Conservation (phyloP, 2,329 filamentous ascomycete species). For the Blastomyces emzantsi region DNA sequence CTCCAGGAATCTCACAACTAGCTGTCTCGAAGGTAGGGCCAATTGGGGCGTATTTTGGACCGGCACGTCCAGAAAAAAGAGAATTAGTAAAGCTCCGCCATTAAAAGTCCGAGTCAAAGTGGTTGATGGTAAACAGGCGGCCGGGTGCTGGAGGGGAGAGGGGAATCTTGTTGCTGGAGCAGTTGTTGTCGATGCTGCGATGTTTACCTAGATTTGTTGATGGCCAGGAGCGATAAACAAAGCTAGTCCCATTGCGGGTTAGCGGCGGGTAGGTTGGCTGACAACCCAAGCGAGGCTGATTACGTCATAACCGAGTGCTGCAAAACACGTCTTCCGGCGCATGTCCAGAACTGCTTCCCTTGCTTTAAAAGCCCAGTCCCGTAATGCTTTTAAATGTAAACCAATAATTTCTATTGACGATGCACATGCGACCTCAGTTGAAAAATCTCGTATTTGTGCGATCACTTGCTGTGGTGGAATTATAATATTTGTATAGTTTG, state of each 20-base stretch:
- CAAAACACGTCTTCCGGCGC: slow-evolving; percentile 11
- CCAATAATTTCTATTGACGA: background rate
- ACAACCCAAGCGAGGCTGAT: slow-evolving; percentile 13
- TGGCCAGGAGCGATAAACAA: slow-evolving; percentile 16
- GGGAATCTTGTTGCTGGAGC: background rate
- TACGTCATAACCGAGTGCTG: slow-evolving; percentile 11
- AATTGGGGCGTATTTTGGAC: slow-evolving; percentile 5
- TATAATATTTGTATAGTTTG: slow-evolving; percentile 1
- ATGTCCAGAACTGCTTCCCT: background rate
- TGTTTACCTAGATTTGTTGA: slow-evolving; percentile 9
- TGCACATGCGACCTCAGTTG: background rate
- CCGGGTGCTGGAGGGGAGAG: background rate
- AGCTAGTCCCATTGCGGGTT: slow-evolving; percentile 16
- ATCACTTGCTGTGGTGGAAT: background rate
- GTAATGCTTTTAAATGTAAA: background rate
- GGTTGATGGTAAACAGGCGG: background rate
- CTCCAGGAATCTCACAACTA: background rate
- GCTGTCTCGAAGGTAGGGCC: slow-evolving; percentile 14
- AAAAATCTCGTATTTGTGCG: background rate
- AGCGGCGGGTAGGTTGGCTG: slow-evolving; percentile 13
- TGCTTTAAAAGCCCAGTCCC: background rate
- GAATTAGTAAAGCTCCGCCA: slow-evolving; percentile 5
- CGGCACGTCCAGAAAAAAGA: background rate
- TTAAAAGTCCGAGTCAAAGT: background rate
- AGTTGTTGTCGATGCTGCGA: slow-evolving; percentile 6